Evolutionary conservation across 495 filamentous ascomycete genomes (phyloP), one percentile per base, ranked within the genome.

Genomic region (Melanomma pulvis-pyrius): DNA sequence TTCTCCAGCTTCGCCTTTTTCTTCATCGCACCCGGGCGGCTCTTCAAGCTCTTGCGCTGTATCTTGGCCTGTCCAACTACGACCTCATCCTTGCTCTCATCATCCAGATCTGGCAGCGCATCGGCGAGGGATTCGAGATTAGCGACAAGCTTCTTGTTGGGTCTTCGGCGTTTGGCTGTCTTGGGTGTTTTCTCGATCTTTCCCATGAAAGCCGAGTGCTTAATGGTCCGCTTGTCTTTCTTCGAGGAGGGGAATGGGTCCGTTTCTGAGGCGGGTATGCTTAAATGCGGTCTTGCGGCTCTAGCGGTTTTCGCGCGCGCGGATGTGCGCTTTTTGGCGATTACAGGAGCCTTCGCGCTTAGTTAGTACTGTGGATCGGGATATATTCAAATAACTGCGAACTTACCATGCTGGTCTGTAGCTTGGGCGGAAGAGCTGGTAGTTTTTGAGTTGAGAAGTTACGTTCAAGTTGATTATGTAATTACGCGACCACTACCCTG

Each of bases 21-120:
- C 83, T 92, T 96, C 80, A 91, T 80, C 15, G 91, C 91, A 0
- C 93, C 93, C 0, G 90, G 90, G 54, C 87, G 77, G 56, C 82
- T 85, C 73, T 83, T 87, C 59, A 98, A 69, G 49, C 86, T 91
- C 78, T 87, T 88, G 47, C 88, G 86, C 62, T 85, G 81, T 55
- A 90, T 83, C 66, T 84, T 82, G 55, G 77, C 74, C 21, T 74
- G 62, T 19, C 74, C 71, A 71, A 79, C 73, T 50, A 76, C 68
- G 7, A 59, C 81, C 46, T 69, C 71, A 2, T 71, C 74, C 52
- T 71, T 61, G 34, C 77, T 70, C 0, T 75, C 59, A 17, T 71
- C 77, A 0, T 74, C 73, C 48, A 83, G 65, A 21, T 87, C 85
- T 1, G 90, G 90, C 17, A 97, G 79, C 0, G 91, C 91, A 74